Evolutionary conservation across 1,139 yeast genomes (phyloP).

Genomic region (Kodamaea sp.): DNA sequence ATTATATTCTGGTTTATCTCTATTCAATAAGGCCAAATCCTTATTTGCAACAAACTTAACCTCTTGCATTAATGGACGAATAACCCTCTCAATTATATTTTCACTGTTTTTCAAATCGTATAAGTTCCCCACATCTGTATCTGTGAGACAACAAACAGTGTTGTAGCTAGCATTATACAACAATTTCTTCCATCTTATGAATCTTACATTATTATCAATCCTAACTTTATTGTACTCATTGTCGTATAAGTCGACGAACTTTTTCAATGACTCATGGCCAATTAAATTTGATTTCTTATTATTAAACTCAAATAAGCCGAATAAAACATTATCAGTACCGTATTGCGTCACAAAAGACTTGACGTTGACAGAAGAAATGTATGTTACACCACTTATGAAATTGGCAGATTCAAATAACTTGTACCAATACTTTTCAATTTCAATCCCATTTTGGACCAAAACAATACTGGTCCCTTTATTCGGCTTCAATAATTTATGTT

Average conservation of each 20-base stretch:
- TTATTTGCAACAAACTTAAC: slow-evolving; percentile 21
- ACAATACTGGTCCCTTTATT: slow-evolving; percentile 46
- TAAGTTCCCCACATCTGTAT: slow-evolving; percentile 41
- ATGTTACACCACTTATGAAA: slow-evolving; percentile 59
- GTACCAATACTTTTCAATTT: slow-evolving; percentile 57
- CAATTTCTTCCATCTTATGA: slow-evolving; percentile 68
- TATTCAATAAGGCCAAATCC: slow-evolving; percentile 16
- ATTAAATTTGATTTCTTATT: slow-evolving; percentile 9
- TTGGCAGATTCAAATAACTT: slow-evolving; percentile 36
- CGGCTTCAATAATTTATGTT: slow-evolving; percentile 9
- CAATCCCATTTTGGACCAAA: slow-evolving; percentile 71
- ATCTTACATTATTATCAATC: slow-evolving; percentile 47
- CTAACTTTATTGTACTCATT: slow-evolving; percentile 40
- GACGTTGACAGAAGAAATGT: slow-evolving; percentile 62
- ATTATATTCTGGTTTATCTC: slow-evolving; percentile 14
- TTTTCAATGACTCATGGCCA: slow-evolving; percentile 25
- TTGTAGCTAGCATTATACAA: slow-evolving; percentile 68
- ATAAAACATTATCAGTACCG: slow-evolving; percentile 48
- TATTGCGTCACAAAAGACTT: slow-evolving; percentile 50
- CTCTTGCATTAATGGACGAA: slow-evolving; percentile 25
- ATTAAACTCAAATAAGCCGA: slow-evolving; percentile 49
- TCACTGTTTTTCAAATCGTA: slow-evolving; percentile 16
- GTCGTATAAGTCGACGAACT: slow-evolving; percentile 49
- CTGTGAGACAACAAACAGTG: slow-evolving; percentile 55
- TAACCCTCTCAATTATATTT: slow-evolving; percentile 16